These are phyloP conservation scores for Syzygium aqueum DNA, from an alignment of 345 rosid species.

Conservation along the genomic window DNA sequence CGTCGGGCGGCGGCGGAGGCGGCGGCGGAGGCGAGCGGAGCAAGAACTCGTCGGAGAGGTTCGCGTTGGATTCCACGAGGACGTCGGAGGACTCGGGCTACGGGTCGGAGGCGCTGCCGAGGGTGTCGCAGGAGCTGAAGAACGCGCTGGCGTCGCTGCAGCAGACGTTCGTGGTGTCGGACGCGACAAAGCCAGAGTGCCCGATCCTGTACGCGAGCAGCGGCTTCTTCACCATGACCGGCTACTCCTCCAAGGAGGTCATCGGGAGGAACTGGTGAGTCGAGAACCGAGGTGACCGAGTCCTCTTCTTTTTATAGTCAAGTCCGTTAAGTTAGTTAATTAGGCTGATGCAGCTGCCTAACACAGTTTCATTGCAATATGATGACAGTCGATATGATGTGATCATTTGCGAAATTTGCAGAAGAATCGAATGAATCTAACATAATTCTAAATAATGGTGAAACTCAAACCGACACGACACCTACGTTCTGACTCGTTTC, in stretches of 20 bases:
- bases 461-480: not conserved
- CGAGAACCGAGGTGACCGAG: not conserved
- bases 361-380: not conserved
- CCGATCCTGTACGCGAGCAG: slow-evolving; percentile 93
- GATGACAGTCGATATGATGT: not conserved
- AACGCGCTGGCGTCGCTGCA: slow-evolving; percentile 77
- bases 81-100: slow-evolving; percentile 51
- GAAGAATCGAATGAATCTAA: not conserved
- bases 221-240: slow-evolving; percentile 92
- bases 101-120: slow-evolving; percentile 42
- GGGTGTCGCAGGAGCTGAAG: slow-evolving; percentile 85
- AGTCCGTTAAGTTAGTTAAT: not conserved
- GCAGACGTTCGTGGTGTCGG: slow-evolving; percentile 96
- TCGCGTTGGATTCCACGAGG: slow-evolving; percentile 28
- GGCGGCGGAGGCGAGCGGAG: slow-evolving; percentile 25
- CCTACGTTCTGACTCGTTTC: not conserved
- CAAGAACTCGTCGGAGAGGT: slow-evolving; percentile 24
- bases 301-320: not conserved
- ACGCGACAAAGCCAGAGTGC: slow-evolving; percentile 78
- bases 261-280: slow-evolving; percentile 87
- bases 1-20: slow-evolving; percentile 26
- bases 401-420: not conserved
- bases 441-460: not conserved
- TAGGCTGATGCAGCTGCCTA: not conserved
- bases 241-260: slow-evolving; percentile 73